Base-by-base conservation (phyloP, 1,284 basidiomycete species). In the Blastosporella zonata region DNA sequence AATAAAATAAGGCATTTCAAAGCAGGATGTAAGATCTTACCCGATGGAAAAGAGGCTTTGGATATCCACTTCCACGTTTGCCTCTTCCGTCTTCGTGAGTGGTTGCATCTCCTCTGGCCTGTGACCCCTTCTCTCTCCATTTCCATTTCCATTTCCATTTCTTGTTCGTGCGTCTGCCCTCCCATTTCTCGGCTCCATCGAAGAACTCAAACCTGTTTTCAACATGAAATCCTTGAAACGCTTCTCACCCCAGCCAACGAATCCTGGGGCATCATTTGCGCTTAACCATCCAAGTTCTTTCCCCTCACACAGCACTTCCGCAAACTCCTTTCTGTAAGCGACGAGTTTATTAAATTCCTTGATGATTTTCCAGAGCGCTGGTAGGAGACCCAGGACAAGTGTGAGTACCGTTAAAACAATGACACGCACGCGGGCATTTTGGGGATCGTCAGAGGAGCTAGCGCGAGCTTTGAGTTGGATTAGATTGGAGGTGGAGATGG, bases 241-340 rank as follows among this genome's bases (percentile, higher is more conserved):
- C 55, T 81, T 82, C 61, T 85, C 83, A 12, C 86, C 85, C 86
- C 85, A 89, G 1, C 79, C 81, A 6, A 71, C 70, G 55, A 82
- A 84, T 6, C 79, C 80, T 22, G 77, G 82, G 9, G 81, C 84
- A 25, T 72, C 64, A 12, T 67, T 68, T 0, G 75, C 78, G 57
- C 80, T 81, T 31, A 87, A 67, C 84, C 85, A 90, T 3, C 81
- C 87, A 68, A 93, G 75, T 57, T 91, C 87, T 54, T 82, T 71
- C 0, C 79, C 78, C 45, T 77, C 77, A 58, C 88, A 88, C 46
- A 75, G 78, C 0, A 81, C 67, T 13, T 78, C 71, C 2, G 81
- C 62, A 79, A 88, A 91, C 18, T 73, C 71, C 43, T 70, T 67
- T 34, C 82, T 74, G 59, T 79, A 82, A 3, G 67, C 71, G 2